Conservation (phyloP, 2,329 filamentous ascomycete genomes). For the Rhynchosporium secalis region DNA sequence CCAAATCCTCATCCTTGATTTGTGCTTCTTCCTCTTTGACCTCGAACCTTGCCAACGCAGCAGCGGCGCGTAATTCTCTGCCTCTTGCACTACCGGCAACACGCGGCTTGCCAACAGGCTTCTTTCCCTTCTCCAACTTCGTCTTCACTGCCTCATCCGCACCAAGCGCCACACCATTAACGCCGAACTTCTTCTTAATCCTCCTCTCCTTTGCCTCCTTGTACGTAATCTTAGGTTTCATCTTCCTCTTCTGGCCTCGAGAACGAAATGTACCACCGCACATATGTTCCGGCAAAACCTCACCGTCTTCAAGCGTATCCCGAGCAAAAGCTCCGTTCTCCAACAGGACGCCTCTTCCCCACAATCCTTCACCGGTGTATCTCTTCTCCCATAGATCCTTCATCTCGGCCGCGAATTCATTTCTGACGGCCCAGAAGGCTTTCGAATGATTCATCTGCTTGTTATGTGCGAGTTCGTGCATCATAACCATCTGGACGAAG, state of each 20-base stretch:
- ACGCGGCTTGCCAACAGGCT: slow-evolving; percentile 53
- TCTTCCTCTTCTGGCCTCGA: slow-evolving; percentile 51
- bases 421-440: slow-evolving; percentile 78
- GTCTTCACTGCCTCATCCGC: slow-evolving; percentile 59
- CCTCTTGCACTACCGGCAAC: slow-evolving; percentile 61
- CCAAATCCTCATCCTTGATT: slow-evolving; percentile 42
- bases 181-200: slow-evolving; percentile 61
- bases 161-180: slow-evolving; percentile 39
- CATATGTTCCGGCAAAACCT: slow-evolving; percentile 66
- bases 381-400: slow-evolving; percentile 65
- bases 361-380: slow-evolving; percentile 81
- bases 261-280: slow-evolving; percentile 80
- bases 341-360: slow-evolving; percentile 70
- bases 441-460: slow-evolving; percentile 88
- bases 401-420: slow-evolving; percentile 71
- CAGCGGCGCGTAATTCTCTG: slow-evolving; percentile 60
- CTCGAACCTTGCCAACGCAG: slow-evolving; percentile 59
- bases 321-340: slow-evolving; percentile 59
- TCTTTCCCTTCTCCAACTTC: slow-evolving; percentile 49
- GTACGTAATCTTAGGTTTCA: slow-evolving; percentile 45
- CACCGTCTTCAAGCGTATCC: slow-evolving; percentile 52
- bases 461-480: slow-evolving; percentile 81
- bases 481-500: slow-evolving; percentile 93
- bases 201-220: slow-evolving; percentile 50
- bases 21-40: slow-evolving; percentile 43